Percentiles rank a stretch among this genome's conserved stretches.
These are phyloP conservation scores for Salix dunnii DNA, from an alignment of 345 rosid genomes.

Conservation along the genomic window DNA sequence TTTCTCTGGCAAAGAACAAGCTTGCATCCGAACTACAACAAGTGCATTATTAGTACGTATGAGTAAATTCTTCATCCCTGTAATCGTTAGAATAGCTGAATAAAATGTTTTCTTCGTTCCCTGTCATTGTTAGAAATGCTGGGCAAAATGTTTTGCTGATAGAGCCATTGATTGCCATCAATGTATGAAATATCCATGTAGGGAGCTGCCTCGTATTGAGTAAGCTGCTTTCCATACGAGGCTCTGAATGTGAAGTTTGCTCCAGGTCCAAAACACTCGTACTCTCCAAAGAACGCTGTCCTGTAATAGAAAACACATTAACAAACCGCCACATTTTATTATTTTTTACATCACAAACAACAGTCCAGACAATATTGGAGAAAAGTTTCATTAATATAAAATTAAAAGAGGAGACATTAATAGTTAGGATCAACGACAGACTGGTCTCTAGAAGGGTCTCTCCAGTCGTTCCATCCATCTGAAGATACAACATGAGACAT, in stretches of 20 bases:
- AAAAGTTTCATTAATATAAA: no score
- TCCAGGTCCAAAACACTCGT: slow-evolving; percentile 57
- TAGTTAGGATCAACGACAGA: slow-evolving; percentile 25
- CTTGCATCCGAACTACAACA: neutral
- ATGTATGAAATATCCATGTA: slow-evolving; percentile 57
- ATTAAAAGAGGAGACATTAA: neutral
- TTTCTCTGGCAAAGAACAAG: no score
- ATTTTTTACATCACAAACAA: no score
- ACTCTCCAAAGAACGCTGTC: slow-evolving; percentile 68
- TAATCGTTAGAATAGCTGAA: no score
- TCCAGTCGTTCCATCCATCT: slow-evolving; percentile 78
- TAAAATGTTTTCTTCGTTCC: no score
- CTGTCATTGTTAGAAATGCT: neutral
- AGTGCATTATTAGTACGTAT: neutral
- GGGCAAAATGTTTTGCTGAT: neutral
- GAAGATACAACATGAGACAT: slow-evolving; percentile 54
- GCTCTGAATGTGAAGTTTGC: slow-evolving; percentile 45
- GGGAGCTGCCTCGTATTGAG: slow-evolving; percentile 47
- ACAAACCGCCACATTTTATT: no score
- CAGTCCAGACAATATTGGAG: no score
- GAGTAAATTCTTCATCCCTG: neutral
- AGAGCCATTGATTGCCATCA: slow-evolving; percentile 71
- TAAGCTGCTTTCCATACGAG: slow-evolving; percentile 48
- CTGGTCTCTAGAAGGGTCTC: slow-evolving; percentile 56
- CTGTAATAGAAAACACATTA: slow-evolving; percentile 25